phyloP scores from a whole-genome alignment of 306 rosid species.

The Quercus mongolica region DNA sequence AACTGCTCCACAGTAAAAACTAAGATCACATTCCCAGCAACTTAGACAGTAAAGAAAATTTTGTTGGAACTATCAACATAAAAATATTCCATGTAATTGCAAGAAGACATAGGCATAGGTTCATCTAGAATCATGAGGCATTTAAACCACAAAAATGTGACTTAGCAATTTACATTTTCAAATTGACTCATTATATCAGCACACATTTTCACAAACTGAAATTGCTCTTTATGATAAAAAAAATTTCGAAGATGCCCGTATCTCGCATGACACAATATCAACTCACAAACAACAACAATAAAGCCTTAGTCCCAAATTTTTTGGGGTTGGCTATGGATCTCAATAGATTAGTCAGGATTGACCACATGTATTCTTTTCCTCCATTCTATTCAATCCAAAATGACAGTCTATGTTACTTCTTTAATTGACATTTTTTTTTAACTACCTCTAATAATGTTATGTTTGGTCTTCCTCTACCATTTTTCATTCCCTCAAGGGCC shows the following conservation, averaged over 20 bases:
- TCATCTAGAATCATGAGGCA: not conserved
- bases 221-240: not conserved
- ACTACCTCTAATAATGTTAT: too few species aligned
- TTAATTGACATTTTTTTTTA: too few species aligned
- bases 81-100: not conserved
- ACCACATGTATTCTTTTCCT: too few species aligned
- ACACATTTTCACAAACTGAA: not conserved
- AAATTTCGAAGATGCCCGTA: not conserved
- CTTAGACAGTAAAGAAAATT: constrained; percentile 8
- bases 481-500: too few species aligned
- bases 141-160: not conserved
- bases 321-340: too few species aligned
- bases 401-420: too few species aligned
- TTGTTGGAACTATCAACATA: constrained; percentile 12
- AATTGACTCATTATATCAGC: constrained; percentile 8
- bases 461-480: too few species aligned
- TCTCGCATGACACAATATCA: not conserved
- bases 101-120: not conserved
- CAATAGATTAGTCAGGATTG: too few species aligned
- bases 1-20: constrained; percentile 44
- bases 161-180: not conserved
- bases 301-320: too few species aligned
- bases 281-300: too few species aligned
- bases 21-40: constrained; percentile 22
- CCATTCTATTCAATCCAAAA: too few species aligned